Evolutionary conservation across 2,329 filamentous ascomycete genomes (phyloP).

Genomic region (Aspergillus clavatus): DNA sequence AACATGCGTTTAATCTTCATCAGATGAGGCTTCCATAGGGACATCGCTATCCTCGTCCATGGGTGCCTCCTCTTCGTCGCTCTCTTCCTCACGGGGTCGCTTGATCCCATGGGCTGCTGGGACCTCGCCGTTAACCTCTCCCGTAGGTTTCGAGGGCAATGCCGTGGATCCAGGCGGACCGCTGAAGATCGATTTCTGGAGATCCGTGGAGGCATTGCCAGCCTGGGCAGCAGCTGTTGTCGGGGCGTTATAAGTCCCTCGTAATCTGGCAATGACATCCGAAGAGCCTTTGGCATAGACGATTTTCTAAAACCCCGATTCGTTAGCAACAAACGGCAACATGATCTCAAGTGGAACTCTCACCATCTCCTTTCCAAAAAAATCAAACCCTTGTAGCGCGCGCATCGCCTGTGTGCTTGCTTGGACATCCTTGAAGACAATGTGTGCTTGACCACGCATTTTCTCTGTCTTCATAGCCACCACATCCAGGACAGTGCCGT

Average conservation of each 20-base stretch:
- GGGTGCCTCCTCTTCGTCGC: conserved; percentile 48
- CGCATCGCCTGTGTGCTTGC: conserved; percentile 93
- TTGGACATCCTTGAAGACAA: conserved; percentile 84
- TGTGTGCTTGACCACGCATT: conserved; percentile 94
- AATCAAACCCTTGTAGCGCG: conserved; percentile 75
- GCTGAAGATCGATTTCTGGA: conserved; percentile 77
- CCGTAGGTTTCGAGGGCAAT: conserved; percentile 48
- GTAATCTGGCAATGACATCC: conserved; percentile 80
- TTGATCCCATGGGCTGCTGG: conserved; percentile 56
- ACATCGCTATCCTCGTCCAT: conserved; percentile 68
- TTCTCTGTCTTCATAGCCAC: conserved; percentile 82
- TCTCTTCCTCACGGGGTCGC: conserved; percentile 62
- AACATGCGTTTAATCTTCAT: conserved; percentile 56
- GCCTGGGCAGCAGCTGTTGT: conserved; percentile 46
- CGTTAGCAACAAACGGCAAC: conserved; percentile 3
- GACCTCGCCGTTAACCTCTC: conserved; percentile 44
- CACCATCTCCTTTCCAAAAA: conserved; percentile 82
- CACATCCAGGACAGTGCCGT: conserved; percentile 86
- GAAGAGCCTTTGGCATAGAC: conserved; percentile 88
- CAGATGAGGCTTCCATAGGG: conserved; percentile 65
- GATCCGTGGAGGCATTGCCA: conserved; percentile 62
- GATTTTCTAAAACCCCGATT: conserved; percentile 61
- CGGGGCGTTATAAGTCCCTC: conserved; percentile 79
- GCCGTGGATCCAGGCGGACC: conserved; percentile 46
- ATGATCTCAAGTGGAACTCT: conserved; percentile 31